These are phyloP conservation scores for Suillus tomentosus DNA, from an alignment of 768 basidiomycete genomes.

Conservation along the genomic window DNA sequence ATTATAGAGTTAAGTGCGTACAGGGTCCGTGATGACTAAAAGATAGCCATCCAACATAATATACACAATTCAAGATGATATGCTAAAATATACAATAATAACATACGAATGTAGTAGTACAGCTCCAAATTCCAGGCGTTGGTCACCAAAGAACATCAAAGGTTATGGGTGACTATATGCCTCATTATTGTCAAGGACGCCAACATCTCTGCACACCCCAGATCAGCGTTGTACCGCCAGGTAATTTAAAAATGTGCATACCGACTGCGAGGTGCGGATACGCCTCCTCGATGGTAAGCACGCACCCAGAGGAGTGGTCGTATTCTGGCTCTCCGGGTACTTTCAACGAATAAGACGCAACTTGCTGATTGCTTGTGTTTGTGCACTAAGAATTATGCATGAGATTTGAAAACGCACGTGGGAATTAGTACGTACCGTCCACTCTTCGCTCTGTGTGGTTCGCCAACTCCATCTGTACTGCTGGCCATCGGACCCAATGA, in stretches of 20 bases:
- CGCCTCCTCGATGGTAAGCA: conserved; percentile 63
- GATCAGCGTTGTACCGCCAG: conserved; percentile 16
- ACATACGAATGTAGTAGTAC: conserved; percentile 14
- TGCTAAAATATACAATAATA: conserved; percentile 8
- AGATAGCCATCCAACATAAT: neutral
- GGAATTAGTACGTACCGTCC: conserved; percentile 51
- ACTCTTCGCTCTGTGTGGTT: conserved; percentile 53
- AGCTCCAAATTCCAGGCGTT: neutral
- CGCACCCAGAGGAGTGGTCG: conserved; percentile 55
- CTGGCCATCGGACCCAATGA: conserved; percentile 58
- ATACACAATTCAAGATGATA: conserved; percentile 13
- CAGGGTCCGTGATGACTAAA: too few species aligned
- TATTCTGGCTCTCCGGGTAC: conserved; percentile 57
- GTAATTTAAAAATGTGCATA: conserved; percentile 30
- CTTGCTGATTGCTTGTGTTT: conserved; percentile 48
- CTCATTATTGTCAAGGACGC: conserved; percentile 66
- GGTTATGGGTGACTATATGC: conserved; percentile 51
- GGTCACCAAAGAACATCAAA: conserved; percentile 28
- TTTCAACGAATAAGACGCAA: conserved; percentile 65
- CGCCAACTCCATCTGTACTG: conserved; percentile 64
- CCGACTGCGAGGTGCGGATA: conserved; percentile 59
- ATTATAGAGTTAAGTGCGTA: too few species aligned
- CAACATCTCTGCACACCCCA: conserved; percentile 49
- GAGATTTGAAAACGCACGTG: neutral
- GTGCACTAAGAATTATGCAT: conserved; percentile 47